Evolutionary conservation across 2,329 filamentous ascomycete species (phyloP).

Genomic region (Arthroderma uncinatum): DNA sequence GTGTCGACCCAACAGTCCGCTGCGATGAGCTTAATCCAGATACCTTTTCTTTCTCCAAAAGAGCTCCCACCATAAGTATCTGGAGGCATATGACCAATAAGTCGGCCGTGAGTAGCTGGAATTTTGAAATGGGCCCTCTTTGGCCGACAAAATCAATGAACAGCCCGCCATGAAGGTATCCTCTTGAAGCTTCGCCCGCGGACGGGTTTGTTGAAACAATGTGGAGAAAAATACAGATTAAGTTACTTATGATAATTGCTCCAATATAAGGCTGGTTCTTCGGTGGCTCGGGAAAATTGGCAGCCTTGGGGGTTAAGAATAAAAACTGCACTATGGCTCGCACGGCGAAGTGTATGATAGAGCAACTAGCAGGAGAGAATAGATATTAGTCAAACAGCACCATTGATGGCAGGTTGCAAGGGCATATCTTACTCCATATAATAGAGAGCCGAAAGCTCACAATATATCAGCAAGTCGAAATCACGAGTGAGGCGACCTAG

Average conservation of each 20-base stretch:
- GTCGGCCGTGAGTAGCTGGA: slow-evolving; percentile 44
- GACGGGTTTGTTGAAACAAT: slow-evolving; percentile 43
- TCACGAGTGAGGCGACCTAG: slow-evolving; percentile 47
- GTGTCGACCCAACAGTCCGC: slow-evolving; percentile 5
- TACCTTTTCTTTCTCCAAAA: slow-evolving; percentile 42
- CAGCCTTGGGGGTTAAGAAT: slow-evolving; percentile 49
- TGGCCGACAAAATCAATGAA: slow-evolving; percentile 56
- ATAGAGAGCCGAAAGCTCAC: slow-evolving; percentile 50
- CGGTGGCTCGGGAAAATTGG: slow-evolving; percentile 40
- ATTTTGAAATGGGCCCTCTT: slow-evolving; percentile 44
- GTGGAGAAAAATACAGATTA: slow-evolving; percentile 47
- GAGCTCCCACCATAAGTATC: slow-evolving; percentile 45
- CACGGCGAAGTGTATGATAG: slow-evolving; percentile 45
- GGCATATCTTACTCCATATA: slow-evolving; percentile 48
- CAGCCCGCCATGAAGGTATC: slow-evolving; percentile 51
- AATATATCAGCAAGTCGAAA: slow-evolving; percentile 50
- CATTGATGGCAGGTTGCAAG: not conserved
- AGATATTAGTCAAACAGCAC: not conserved
- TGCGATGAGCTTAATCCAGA: slow-evolving; percentile 20
- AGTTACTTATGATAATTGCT: slow-evolving; percentile 44
- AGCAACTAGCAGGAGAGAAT: slow-evolving; percentile 38
- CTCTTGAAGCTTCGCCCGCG: slow-evolving; percentile 41
- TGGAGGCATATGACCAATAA: slow-evolving; percentile 45
- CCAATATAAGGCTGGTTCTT: slow-evolving; percentile 44
- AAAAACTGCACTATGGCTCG: slow-evolving; percentile 47